phyloP scores from a whole-genome alignment of 208 protist genomes.

The Phytomonas sp. region DNA sequence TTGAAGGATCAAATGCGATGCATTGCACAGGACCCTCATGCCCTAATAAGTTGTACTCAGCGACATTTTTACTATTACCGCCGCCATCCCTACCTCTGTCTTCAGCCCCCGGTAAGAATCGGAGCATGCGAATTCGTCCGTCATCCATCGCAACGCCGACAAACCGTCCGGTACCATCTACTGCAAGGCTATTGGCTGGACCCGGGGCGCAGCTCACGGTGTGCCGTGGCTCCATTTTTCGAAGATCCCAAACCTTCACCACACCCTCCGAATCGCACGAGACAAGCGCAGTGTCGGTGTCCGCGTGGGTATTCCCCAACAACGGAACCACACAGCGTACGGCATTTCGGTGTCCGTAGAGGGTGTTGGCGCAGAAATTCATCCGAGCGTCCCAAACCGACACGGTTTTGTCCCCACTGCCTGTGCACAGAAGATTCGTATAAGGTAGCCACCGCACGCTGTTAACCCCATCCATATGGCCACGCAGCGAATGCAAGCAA shows the following conservation, averaged over 20 bases:
- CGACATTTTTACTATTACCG: slow-evolving; percentile 85
- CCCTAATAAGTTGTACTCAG: slow-evolving; percentile 58
- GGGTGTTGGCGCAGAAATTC: slow-evolving; percentile 89
- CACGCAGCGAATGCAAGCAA: slow-evolving; percentile 90
- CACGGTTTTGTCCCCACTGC: slow-evolving; percentile 95
- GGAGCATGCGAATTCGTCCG: slow-evolving; percentile 45
- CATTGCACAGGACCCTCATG: slow-evolving; percentile 85
- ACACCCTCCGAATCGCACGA: slow-evolving; percentile 93
- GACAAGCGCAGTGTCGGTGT: slow-evolving; percentile 38
- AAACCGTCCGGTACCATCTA: slow-evolving; percentile 62
- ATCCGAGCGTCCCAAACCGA: slow-evolving; percentile 94
- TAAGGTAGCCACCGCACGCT: slow-evolving; percentile 88
- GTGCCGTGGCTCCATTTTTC: slow-evolving; percentile 53
- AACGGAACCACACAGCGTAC: slow-evolving; percentile 73
- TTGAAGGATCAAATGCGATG: slow-evolving; percentile 69
- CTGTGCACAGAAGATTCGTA: slow-evolving; percentile 91
- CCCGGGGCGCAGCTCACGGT: slow-evolving; percentile 57
- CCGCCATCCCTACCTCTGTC: slow-evolving; percentile 25
- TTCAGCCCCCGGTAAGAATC: neutral
- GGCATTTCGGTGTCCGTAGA: slow-evolving; percentile 92
- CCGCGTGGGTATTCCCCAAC: neutral
- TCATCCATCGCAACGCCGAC: slow-evolving; percentile 93
- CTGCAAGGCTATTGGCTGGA: slow-evolving; percentile 60
- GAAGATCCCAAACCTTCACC: slow-evolving; percentile 79
- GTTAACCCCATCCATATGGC: slow-evolving; percentile 94